phyloP scores from a whole-genome alignment of 805 yeast species.

The Saccharomycopsis amapae region DNA sequence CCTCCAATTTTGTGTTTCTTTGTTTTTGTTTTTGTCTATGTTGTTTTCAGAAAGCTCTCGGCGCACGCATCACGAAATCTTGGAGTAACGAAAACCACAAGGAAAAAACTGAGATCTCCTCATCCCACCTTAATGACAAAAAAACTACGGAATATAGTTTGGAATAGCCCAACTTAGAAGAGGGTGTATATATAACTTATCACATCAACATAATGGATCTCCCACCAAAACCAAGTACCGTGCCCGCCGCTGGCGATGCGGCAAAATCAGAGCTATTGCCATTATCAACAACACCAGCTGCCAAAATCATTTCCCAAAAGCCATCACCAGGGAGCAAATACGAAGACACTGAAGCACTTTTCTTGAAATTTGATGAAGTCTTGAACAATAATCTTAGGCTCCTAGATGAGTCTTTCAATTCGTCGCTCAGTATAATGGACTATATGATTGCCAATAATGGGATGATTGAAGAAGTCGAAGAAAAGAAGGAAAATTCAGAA shows the following conservation, averaged over 20 bases:
- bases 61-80: too few species aligned
- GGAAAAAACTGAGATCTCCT: too few species aligned
- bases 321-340: too few species aligned
- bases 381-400: slow-evolving; percentile 1
- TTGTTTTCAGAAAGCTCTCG: too few species aligned
- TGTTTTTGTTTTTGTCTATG: too few species aligned
- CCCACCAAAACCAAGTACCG: slow-evolving; percentile 1
- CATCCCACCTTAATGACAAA: too few species aligned
- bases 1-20: background rate
- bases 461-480: background rate
- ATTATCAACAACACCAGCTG: background rate
- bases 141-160: too few species aligned
- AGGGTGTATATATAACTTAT: background rate
- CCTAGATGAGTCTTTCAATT: slow-evolving; percentile 8
- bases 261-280: background rate
- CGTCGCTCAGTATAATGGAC: slow-evolving; percentile 3
- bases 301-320: too few species aligned
- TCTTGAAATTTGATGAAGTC: background rate
- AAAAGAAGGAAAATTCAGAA: background rate
- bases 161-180: too few species aligned
- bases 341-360: background rate
- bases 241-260: background rate
- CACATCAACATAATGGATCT: slow-evolving; percentile 3
- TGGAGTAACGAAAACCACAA: too few species aligned
- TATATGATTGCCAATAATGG: slow-evolving; percentile 7